Evolutionary conservation across 2,329 filamentous ascomycete species (phyloP).

Genomic region (Clarireedia paspali): DNA sequence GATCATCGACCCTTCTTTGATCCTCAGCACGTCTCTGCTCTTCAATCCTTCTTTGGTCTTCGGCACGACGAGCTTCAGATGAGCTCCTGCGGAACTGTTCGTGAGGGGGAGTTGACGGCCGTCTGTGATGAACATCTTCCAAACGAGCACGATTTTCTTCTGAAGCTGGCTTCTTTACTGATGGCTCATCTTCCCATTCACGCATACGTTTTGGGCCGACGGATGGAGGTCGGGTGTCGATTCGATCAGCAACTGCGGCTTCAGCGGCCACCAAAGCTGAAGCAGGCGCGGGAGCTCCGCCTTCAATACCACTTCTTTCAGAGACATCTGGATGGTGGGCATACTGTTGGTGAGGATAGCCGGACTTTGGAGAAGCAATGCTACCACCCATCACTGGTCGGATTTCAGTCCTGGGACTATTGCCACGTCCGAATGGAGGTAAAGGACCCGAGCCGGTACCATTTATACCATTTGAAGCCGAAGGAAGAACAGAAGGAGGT

Average conservation of each 20-base stretch:
- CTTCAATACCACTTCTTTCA: constrained; percentile 34
- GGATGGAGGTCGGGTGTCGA: constrained; percentile 70
- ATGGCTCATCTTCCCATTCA: constrained; percentile 81
- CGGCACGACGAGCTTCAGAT: constrained; percentile 56
- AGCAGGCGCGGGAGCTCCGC: constrained; percentile 59
- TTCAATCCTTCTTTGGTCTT: constrained; percentile 63
- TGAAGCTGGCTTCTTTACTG: constrained; percentile 76
- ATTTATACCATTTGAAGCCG: constrained; percentile 33
- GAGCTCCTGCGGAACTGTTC: constrained; percentile 70
- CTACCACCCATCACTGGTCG: constrained; percentile 76
- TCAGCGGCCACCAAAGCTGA: constrained; percentile 62
- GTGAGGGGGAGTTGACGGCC: constrained; percentile 62
- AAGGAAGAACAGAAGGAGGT: constrained; percentile 35
- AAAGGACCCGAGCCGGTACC: constrained; percentile 33
- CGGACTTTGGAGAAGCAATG: constrained; percentile 84
- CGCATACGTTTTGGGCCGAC: constrained; percentile 76
- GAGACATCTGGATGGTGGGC: constrained; percentile 59
- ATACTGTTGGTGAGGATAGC: constrained; percentile 76
- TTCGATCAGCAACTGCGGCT: constrained; percentile 51
- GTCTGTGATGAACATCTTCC: constrained; percentile 75
- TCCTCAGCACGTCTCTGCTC: constrained; percentile 31
- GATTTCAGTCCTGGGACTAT: constrained; percentile 77
- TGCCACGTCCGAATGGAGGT: constrained; percentile 65
- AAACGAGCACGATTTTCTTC: constrained; percentile 83
- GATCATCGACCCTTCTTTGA: constrained; percentile 43